Evolutionary conservation across 371 early-diverging fungal species (phyloP).

Genomic region (Spraguea lophii): DNA sequence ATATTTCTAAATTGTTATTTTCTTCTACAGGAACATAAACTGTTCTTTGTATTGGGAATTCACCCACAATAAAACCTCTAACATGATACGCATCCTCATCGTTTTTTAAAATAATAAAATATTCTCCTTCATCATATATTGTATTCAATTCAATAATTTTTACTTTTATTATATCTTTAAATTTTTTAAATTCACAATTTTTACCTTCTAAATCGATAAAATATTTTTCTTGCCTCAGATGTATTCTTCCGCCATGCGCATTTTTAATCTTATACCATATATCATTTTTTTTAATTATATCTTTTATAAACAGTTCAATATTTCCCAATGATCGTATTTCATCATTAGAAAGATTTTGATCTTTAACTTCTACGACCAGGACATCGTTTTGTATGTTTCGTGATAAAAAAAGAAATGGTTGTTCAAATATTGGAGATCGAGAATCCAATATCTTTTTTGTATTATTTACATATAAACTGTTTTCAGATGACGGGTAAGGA

Average conservation of each 20-base stretch:
- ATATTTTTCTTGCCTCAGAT: constrained; percentile 16
- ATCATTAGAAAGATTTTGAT: no score
- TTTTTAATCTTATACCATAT: constrained; percentile 27
- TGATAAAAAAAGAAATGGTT: constrained; percentile 35
- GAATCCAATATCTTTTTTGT: constrained; percentile 33
- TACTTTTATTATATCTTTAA: no score
- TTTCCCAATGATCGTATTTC: constrained; percentile 17
- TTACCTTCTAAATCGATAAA: no score
- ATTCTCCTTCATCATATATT: no score
- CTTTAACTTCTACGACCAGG: constrained; percentile 19
- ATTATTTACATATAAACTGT: constrained; percentile 29
- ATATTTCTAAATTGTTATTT: no score
- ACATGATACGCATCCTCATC: no score
- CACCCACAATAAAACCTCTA: no score
- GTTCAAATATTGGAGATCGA: constrained; percentile 38
- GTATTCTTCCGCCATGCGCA: constrained; percentile 24
- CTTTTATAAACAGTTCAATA: constrained; percentile 20
- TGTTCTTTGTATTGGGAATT: no score
- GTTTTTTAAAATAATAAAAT: no score
- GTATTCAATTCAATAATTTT: no score
- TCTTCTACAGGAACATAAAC: no score
- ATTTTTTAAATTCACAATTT: no score
- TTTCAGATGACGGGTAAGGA: constrained; percentile 5
- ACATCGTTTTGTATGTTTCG: constrained; percentile 35
- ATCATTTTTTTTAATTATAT: constrained; percentile 9